Evolutionary conservation across 371 early-diverging fungal species (phyloP).

Genomic region (Nematocida sp.): DNA sequence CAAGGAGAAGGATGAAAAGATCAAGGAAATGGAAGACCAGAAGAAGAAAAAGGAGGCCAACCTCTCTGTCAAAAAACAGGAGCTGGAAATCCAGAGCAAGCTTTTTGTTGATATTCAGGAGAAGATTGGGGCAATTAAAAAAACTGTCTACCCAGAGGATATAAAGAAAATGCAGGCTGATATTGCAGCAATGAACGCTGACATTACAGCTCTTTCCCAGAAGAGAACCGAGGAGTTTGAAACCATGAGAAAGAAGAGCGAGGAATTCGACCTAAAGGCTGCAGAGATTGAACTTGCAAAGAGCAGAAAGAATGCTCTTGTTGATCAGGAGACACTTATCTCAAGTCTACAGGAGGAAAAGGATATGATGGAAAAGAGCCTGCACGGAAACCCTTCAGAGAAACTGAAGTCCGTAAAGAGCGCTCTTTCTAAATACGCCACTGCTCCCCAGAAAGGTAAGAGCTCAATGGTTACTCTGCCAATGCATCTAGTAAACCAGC

Average conservation of each 20-base stretch:
- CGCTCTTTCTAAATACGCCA: neutral
- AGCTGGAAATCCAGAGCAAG: conserved; percentile 22
- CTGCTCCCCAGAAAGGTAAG: neutral
- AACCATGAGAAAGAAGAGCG: conserved; percentile 32
- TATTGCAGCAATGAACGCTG: conserved; percentile 10
- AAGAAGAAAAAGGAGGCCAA: conserved; percentile 44
- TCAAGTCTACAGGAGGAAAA: conserved; percentile 9
- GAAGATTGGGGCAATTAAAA: conserved; percentile 40
- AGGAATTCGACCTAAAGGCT: conserved; percentile 55
- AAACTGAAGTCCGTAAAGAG: conserved; percentile 11
- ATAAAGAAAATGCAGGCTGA: conserved; percentile 36
- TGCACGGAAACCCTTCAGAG: conserved; percentile 45
- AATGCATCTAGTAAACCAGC: conserved; percentile 35
- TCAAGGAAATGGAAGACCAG: conserved; percentile 52
- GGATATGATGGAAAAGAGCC: conserved; percentile 27
- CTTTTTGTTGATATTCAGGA: conserved; percentile 18
- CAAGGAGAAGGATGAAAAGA: conserved; percentile 59
- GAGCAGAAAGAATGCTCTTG: conserved; percentile 20
- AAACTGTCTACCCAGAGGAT: conserved; percentile 40
- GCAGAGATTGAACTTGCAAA: conserved; percentile 50
- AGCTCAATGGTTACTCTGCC: conserved; percentile 8
- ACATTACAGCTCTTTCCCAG: conserved; percentile 1
- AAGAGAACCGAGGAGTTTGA: conserved; percentile 11
- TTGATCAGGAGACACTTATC: conserved; percentile 52
- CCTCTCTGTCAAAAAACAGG: conserved; percentile 50